Conservation (phyloP, 2,329 filamentous ascomycete species). For the Cladosporium halotolerans region DNA sequence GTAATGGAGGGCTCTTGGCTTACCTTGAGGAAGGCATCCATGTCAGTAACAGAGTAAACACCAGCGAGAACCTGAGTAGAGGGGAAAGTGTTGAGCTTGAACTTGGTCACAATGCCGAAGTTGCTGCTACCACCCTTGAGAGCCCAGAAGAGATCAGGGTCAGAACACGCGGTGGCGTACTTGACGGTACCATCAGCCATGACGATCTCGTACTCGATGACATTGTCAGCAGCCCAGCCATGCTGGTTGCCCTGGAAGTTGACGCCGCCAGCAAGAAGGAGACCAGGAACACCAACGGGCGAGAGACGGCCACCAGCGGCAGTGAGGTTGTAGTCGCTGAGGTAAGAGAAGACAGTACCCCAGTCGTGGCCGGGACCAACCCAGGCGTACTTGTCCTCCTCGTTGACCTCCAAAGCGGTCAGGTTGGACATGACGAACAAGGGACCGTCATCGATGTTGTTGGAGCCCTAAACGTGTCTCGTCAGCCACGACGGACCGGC, state of each 20-base stretch:
- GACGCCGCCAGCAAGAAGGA: slow-evolving; percentile 39
- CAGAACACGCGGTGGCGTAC: slow-evolving; percentile 36
- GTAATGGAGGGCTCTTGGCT: background rate
- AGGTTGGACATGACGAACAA: slow-evolving; percentile 11
- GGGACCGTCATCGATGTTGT: slow-evolving; percentile 9
- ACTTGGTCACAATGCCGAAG: slow-evolving; percentile 39
- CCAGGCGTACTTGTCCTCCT: slow-evolving; percentile 7
- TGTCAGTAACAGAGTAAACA: slow-evolving; percentile 10
- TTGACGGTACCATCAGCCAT: slow-evolving; percentile 35
- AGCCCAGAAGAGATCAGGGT: slow-evolving; percentile 45
- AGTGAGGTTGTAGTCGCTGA: slow-evolving; percentile 6
- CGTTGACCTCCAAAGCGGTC: slow-evolving; percentile 5
- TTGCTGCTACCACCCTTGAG: slow-evolving; percentile 40
- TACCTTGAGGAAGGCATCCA: slow-evolving; percentile 5
- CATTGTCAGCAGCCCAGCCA: slow-evolving; percentile 43
- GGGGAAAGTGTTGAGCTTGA: slow-evolving; percentile 9
- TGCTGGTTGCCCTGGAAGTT: slow-evolving; percentile 42
- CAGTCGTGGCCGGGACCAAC: slow-evolving; percentile 8
- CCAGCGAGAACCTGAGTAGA: slow-evolving; percentile 8
- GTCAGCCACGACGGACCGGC: background rate
- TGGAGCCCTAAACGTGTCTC: slow-evolving; percentile 7
- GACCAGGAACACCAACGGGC: slow-evolving; percentile 9
- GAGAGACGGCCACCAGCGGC: slow-evolving; percentile 6
- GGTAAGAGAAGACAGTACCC: slow-evolving; percentile 8
- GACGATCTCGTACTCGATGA: slow-evolving; percentile 37